These are phyloP conservation scores for Neoscytalidium dimidiatum DNA, from an alignment of 2,329 filamentous ascomycete species.

Conservation along the genomic window DNA sequence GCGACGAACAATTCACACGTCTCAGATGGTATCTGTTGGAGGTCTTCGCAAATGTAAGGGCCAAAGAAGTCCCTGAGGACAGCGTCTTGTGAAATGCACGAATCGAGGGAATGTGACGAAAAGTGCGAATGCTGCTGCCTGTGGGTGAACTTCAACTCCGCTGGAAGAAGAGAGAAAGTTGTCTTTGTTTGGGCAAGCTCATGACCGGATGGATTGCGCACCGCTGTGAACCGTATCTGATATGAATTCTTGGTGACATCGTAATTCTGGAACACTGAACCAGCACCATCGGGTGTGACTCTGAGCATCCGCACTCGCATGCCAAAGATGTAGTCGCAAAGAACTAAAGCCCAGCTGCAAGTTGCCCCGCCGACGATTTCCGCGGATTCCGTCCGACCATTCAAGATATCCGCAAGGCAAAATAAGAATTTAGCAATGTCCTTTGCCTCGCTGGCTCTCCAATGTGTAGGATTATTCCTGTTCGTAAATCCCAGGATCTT, in stretches of 20 bases:
- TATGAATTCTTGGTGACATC: background rate
- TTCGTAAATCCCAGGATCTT: background rate
- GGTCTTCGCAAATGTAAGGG: background rate
- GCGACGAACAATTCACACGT: background rate
- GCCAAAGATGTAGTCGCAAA: constrained; percentile 18
- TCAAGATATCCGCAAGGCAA: background rate
- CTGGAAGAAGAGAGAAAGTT: background rate
- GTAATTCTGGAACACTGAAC: background rate
- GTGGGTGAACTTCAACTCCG: background rate
- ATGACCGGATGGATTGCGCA: background rate
- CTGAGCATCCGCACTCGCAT: constrained; percentile 5
- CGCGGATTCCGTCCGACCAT: background rate
- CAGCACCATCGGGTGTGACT: background rate
- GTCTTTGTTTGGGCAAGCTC: background rate
- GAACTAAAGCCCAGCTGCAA: constrained; percentile 18
- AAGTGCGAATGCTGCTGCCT: background rate
- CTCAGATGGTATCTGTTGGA: background rate
- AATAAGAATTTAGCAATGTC: constrained; percentile 14
- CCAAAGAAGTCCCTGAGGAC: background rate
- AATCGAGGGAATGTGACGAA: background rate
- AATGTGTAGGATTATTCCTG: background rate
- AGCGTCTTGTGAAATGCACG: background rate
- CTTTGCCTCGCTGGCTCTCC: constrained; percentile 2
- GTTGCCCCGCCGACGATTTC: constrained; percentile 3
- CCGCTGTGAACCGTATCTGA: background rate